Evolutionary conservation across 805 yeast species (phyloP).

Genomic region (Saccharomycopsis sp.): DNA sequence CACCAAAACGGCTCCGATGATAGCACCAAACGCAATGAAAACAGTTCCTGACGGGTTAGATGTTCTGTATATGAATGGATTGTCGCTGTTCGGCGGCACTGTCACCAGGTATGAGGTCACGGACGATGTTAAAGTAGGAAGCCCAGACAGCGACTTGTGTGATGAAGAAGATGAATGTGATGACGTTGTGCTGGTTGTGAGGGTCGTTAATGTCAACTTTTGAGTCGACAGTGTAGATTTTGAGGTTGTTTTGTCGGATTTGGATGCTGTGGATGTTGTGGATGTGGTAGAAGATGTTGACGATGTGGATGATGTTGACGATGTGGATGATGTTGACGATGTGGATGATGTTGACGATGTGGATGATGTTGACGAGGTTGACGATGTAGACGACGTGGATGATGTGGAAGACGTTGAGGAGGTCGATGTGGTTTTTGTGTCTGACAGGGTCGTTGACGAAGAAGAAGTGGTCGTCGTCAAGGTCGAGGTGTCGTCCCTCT

Average conservation of each 20-base stretch:
- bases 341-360: not conserved
- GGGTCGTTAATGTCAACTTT: not conserved
- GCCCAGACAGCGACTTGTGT: not conserved
- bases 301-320: not conserved
- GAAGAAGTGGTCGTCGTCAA: not conserved
- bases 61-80: slow-evolving; percentile 56
- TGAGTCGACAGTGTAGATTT: not conserved
- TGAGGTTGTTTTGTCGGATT: not conserved
- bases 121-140: slow-evolving; percentile 4
- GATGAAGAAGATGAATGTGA: not conserved
- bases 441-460: not conserved
- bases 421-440: not conserved
- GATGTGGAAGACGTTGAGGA: not conserved
- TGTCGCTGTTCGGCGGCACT: slow-evolving; percentile 50
- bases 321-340: not conserved
- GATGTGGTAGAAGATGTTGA: not conserved
- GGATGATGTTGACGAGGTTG: not conserved
- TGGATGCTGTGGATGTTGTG: not conserved
- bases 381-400: not conserved
- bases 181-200: not conserved
- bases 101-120: slow-evolving; percentile 27
- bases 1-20: slow-evolving; percentile 49
- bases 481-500: not conserved
- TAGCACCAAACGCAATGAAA: slow-evolving; percentile 72
- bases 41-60: slow-evolving; percentile 67